Evolutionary conservation across 163 green algal species (phyloP).

Genomic region (Volvox carteri): DNA sequence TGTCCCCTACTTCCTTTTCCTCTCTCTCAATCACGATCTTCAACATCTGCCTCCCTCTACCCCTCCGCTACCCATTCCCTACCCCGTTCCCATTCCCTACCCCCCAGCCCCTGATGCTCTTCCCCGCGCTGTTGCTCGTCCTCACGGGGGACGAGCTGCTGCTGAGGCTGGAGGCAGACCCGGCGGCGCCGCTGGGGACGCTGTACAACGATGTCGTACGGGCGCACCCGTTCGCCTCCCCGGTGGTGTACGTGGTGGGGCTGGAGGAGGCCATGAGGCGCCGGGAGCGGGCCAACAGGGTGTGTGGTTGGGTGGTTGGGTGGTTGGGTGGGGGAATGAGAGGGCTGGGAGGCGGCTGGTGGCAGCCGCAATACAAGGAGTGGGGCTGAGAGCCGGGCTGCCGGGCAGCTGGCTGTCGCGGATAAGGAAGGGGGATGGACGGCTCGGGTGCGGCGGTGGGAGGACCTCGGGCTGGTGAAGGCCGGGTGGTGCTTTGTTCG

Average conservation of each 20-base stretch:
- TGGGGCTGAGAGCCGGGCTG: too few relatives aligned
- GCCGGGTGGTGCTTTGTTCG: too few relatives aligned
- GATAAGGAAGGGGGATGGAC: neutral
- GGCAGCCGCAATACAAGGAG: too few relatives aligned
- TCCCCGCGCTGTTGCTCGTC: conserved; percentile 38
- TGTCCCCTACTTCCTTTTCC: too few relatives aligned
- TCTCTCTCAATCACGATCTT: too few relatives aligned
- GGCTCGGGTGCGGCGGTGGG: neutral
- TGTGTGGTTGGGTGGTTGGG: neutral
- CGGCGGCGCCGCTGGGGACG: neutral
- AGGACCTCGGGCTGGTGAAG: too few relatives aligned
- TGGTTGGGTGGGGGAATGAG: too few relatives aligned
- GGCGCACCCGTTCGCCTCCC: neutral
- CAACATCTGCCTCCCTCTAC: too few relatives aligned
- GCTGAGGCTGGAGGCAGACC: neutral
- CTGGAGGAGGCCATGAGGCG: conserved; percentile 10
- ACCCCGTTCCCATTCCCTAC: neutral
- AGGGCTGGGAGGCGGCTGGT: too few relatives aligned
- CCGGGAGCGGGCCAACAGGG: conserved; percentile 31
- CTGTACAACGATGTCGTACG: neutral
- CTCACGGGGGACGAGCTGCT: conserved; percentile 50
- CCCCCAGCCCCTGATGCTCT: conserved; percentile 42
- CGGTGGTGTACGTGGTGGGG: conserved; percentile 45
- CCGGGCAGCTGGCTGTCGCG: too few relatives aligned
- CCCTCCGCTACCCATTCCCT: neutral